Evolutionary conservation across 139 green algal genomes (phyloP), one percentile per base, ranked within the genome.

Genomic region (Tetradesmus lagerheimii): DNA sequence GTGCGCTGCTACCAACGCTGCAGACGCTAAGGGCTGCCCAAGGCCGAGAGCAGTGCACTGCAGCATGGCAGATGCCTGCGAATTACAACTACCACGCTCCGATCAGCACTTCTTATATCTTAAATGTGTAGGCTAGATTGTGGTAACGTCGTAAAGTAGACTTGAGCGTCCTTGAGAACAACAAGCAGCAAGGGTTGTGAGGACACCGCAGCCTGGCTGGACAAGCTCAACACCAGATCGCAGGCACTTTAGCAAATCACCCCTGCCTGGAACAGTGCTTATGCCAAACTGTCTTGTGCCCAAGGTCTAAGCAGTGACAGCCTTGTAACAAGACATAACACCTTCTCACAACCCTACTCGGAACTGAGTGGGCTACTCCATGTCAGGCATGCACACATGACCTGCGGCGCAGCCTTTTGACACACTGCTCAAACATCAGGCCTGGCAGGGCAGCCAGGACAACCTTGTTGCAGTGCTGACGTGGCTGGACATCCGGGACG

Each of bases 61-160:
- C 76, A 82, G 76, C 76, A 82, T 82, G 35, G 35, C 35, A 41
- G 71, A 20, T 37, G 71, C 71, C 71, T 79, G 71, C 57, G 23
- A n/a, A 5, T 71, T n/a, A 0, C 5, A 23, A 71, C 3, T 6
- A 5, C 57, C 31, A 71, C 57, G 57, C 23, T 8, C 12, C 57
- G 57, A 71, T 71, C 20, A 71, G 25, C 8, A 8, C 20, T 1
- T 4, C n/a, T 2, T 8, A 71, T 9, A 71, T 8, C 23, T n/a
- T 31, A 8, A 31, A 14, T 1, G 47, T 1, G 47, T 62, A 20
- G 1, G 47, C 47, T 62, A 12, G 47, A 18, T 50, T 62, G 20
- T 62, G 18, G 8, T 62, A 62, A 62, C 47, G 5, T 14, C 18
- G 12, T 2, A 23, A 62, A 71, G 20, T 31, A 11, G 45, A 2